Base-by-base conservation (phyloP, 108 stramenopile species). In the Mayamaea pseudoterrestris region DNA sequence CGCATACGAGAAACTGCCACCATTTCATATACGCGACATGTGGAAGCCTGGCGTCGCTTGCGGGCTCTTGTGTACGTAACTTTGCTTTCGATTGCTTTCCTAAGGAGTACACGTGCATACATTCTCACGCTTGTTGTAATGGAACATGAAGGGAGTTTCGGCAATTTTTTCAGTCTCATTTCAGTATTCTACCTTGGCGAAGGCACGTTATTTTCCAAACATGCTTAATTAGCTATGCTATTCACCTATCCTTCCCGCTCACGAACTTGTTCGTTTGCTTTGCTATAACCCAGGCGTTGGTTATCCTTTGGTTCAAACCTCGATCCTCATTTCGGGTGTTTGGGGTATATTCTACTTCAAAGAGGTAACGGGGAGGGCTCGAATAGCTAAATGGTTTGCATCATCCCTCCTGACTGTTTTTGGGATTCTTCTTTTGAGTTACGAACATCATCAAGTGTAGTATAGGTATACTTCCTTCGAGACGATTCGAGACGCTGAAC, bases 141-240 rank as follows among this genome's bases (percentile, higher is more conserved):
- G n/a, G n/a, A n/a, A n/a, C n/a, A n/a, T n/a, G n/a, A n/a, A n/a
- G n/a, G n/a, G 74, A 64, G 64, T 24, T 60, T 82, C 5, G 88
- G 88, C 2, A 90, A 90, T 47, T 57, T 84, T 27, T 67, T 58
- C 35, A 71, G 78, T 18, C 80, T 84, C 14, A 17, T 84, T 5
- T 61, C 75, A 23, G 76, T 83, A n/a, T 52, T 74, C 37, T 54
- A 63, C 48, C 56, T 90, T 13, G 88, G 83, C 0, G 64, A 90
- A 59, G 83, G 76, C n/a, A n/a, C n/a, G n/a, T n/a, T n/a, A n/a
- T n/a, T n/a, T n/a, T n/a, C n/a, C n/a, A n/a, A n/a, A n/a, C n/a
- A n/a, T n/a, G n/a, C n/a, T n/a, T n/a, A n/a, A n/a, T n/a, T n/a
- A n/a, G n/a, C n/a, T n/a, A n/a, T n/a, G n/a, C n/a, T n/a, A n/a